Percentiles rank a stretch among this genome's conserved stretches.
phyloP scores from a whole-genome alignment of 2,329 filamentous ascomycete species.

The Trichoderma endophyticum region DNA sequence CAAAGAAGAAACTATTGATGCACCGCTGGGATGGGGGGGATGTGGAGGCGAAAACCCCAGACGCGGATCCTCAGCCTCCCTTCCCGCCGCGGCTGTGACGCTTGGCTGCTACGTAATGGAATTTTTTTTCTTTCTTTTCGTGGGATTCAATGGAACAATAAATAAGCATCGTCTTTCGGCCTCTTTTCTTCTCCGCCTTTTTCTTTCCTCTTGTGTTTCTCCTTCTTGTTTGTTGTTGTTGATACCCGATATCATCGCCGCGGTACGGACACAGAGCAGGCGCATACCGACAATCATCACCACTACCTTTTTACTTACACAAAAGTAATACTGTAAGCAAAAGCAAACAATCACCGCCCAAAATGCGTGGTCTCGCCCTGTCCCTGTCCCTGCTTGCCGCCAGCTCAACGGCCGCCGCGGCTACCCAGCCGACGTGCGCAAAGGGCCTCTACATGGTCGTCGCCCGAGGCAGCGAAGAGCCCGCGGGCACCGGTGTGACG shows the following conservation, averaged over 20 bases:
- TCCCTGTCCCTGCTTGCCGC: constrained; percentile 18
- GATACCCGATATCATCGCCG: background rate
- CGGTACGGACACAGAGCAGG: background rate
- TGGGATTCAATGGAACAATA: background rate
- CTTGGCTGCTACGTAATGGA: constrained; percentile 15
- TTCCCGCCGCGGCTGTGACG: constrained; percentile 6
- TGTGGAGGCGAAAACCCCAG: constrained; percentile 2
- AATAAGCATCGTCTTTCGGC: background rate
- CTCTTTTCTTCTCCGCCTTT: background rate
- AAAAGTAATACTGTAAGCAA: background rate
- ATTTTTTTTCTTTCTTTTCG: background rate
- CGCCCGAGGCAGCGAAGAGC: constrained; percentile 38
- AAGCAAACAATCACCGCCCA: background rate
- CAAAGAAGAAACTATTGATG: background rate
- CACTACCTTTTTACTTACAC: background rate
- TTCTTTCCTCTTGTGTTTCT: background rate
- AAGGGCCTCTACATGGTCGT: constrained; percentile 40
- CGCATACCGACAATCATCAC: background rate
- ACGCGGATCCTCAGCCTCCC: constrained; percentile 8
- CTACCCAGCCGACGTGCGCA: constrained; percentile 30
- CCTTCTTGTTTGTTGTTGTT: background rate
- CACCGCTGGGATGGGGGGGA: background rate
- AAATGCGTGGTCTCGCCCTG: constrained; percentile 15
- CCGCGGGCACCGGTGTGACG: constrained; percentile 33
- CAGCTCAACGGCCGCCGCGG: constrained; percentile 4